These are phyloP conservation scores for Suhomyces ambrosiae DNA, from an alignment of 1,139 yeast species.

Conservation along the genomic window DNA sequence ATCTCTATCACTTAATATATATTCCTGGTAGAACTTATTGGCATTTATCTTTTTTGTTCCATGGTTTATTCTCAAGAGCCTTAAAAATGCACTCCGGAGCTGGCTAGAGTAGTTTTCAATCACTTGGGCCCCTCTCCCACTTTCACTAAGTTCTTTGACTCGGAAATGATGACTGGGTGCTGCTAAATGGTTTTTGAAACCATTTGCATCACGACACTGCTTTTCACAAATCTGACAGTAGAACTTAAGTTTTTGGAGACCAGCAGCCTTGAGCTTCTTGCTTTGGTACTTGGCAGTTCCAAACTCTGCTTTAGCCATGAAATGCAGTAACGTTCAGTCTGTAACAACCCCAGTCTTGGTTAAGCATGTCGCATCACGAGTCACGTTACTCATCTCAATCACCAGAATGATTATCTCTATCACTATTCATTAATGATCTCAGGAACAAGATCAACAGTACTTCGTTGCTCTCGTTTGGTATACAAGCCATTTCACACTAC, in stretches of 20 bases:
- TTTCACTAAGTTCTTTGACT: constrained; percentile 38
- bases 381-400: no score
- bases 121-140: constrained; percentile 42
- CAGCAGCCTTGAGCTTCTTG: constrained; percentile 77
- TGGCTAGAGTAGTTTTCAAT: constrained; percentile 61
- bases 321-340: not conserved
- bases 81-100: constrained; percentile 68
- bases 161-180: constrained; percentile 75
- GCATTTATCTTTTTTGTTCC: constrained; percentile 82
- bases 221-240: constrained; percentile 92
- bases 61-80: constrained; percentile 63
- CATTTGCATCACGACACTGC: constrained; percentile 95
- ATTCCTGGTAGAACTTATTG: constrained; percentile 88
- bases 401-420: no score
- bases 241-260: constrained; percentile 81
- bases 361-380: no score
- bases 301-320: constrained; percentile 54
- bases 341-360: no score
- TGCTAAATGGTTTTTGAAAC: constrained; percentile 82
- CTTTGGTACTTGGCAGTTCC: constrained; percentile 84
- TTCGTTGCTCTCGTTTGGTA: not conserved
- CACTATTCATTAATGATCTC: no score
- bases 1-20: constrained; percentile 68
- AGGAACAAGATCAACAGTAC: not conserved
- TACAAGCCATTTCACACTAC: no score